phyloP scores from a whole-genome alignment of 805 yeast species.

The Kluyveromyces aestuarii region DNA sequence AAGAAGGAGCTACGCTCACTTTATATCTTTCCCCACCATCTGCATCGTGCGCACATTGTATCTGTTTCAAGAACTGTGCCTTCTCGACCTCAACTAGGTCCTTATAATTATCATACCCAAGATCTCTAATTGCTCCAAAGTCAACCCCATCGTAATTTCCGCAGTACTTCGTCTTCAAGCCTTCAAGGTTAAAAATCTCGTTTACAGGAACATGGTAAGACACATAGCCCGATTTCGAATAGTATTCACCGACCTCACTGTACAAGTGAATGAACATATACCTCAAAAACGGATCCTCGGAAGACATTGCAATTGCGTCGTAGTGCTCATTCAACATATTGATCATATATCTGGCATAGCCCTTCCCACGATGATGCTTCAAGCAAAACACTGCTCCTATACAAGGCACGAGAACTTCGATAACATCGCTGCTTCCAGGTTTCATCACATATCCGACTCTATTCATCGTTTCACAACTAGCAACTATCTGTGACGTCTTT shows the following conservation, averaged over 20 bases:
- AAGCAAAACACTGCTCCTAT: slow-evolving; percentile 56
- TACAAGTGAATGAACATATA: slow-evolving; percentile 40
- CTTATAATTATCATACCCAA: slow-evolving; percentile 27
- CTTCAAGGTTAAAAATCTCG: slow-evolving; percentile 19
- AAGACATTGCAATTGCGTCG: slow-evolving; percentile 19
- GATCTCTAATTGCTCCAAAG: slow-evolving; percentile 11
- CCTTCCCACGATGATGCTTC: slow-evolving; percentile 39
- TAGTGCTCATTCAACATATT: slow-evolving; percentile 26
- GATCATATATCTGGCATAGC: slow-evolving; percentile 47
- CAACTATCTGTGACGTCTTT: slow-evolving; percentile 30
- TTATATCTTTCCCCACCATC: slow-evolving; percentile 16
- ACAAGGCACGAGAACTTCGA: slow-evolving; percentile 30
- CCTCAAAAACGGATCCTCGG: slow-evolving; percentile 19
- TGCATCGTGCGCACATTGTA: slow-evolving; percentile 14
- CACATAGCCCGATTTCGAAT: slow-evolving; percentile 53
- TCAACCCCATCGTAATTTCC: neutral
- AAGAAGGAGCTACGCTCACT: slow-evolving; percentile 30
- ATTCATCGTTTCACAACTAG: slow-evolving; percentile 34
- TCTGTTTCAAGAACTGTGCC: slow-evolving; percentile 10
- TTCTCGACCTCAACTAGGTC: slow-evolving; percentile 24
- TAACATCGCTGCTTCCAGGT: slow-evolving; percentile 20
- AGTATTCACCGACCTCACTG: slow-evolving; percentile 67
- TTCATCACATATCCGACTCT: slow-evolving; percentile 28
- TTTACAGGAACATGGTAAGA: slow-evolving; percentile 33
- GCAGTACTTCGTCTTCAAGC: slow-evolving; percentile 12